Conservation (phyloP, 2,329 filamentous ascomycete genomes). For the Trichoderma gracile region DNA sequence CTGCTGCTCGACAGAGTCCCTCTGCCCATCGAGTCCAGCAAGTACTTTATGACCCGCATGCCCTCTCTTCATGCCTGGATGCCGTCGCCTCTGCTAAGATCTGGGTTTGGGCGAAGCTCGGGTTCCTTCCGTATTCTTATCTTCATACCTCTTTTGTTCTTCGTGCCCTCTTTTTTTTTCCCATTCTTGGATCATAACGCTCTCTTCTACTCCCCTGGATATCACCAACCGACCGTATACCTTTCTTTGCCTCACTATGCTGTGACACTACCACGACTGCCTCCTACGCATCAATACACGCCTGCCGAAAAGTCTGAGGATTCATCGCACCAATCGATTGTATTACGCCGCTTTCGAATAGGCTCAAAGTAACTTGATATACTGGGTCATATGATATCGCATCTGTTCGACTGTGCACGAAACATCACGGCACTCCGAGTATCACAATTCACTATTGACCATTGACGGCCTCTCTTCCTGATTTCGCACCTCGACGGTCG, state of each 20-base stretch:
- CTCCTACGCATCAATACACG: not conserved
- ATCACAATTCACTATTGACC: not conserved
- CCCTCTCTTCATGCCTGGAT: constrained; percentile 28
- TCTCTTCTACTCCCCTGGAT: constrained; percentile 12
- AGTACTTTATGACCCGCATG: constrained; percentile 37
- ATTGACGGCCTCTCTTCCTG: constrained; percentile 10
- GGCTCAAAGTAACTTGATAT: constrained; percentile 1
- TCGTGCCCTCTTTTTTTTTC: not conserved
- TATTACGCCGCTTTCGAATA: constrained; percentile 10
- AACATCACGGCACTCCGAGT: not conserved
- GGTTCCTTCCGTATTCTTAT: constrained; percentile 2
- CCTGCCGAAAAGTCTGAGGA: not conserved
- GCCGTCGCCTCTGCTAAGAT: constrained; percentile 30
- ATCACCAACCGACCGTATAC: not conserved
- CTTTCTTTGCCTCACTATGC: constrained; percentile 12
- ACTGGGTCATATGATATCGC: constrained; percentile 13
- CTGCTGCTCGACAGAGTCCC: constrained; percentile 30
- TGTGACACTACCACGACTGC: constrained; percentile 17
- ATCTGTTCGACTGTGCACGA: constrained; percentile 9
- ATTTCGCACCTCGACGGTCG: not conserved
- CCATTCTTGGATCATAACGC: constrained; percentile 15
- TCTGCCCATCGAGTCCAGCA: constrained; percentile 25
- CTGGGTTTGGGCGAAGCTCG: constrained; percentile 12
- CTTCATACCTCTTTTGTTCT: not conserved
- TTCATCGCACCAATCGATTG: constrained; percentile 6